Evolutionary conservation across 108 stramenopile genomes (phyloP).

Genomic region (Cyclotella atomus): DNA sequence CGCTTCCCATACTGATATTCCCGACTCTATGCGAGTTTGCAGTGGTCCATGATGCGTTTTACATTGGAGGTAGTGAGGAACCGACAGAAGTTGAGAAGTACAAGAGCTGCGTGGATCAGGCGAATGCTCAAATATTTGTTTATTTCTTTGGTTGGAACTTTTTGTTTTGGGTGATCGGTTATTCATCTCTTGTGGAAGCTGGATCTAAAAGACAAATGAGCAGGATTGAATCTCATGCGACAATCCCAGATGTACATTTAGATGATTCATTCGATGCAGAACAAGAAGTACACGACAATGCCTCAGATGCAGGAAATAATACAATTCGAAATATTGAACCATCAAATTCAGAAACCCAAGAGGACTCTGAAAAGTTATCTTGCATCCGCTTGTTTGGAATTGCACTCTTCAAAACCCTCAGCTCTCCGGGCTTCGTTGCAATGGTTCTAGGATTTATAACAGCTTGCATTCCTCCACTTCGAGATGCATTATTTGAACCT

Average conservation of each 20-base stretch:
- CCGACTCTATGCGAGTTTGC: slow-evolving; percentile 77
- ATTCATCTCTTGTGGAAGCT: slow-evolving; percentile 49
- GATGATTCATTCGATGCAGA: background rate
- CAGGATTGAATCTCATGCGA: background rate
- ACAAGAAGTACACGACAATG: background rate
- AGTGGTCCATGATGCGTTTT: slow-evolving; percentile 64
- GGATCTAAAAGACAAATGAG: slow-evolving; percentile 33
- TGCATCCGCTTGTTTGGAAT: slow-evolving; percentile 17
- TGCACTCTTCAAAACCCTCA: slow-evolving; percentile 57
- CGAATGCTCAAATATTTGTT: slow-evolving; percentile 71
- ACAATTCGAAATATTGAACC: background rate
- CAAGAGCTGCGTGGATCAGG: slow-evolving; percentile 56
- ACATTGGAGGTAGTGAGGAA: slow-evolving; percentile 12
- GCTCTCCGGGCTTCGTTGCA: slow-evolving; percentile 67
- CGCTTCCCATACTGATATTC: slow-evolving; percentile 77
- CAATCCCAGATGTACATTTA: background rate
- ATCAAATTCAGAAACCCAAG: background rate
- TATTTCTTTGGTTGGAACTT: slow-evolving; percentile 77
- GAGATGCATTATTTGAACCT: slow-evolving; percentile 60
- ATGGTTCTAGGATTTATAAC: slow-evolving; percentile 69
- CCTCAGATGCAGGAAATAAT: background rate
- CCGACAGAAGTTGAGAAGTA: slow-evolving; percentile 23
- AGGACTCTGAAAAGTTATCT: background rate
- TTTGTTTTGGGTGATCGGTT: slow-evolving; percentile 66
- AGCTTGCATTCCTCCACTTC: slow-evolving; percentile 72